Percentiles rank a stretch among this genome's conserved stretches.
Conservation (phyloP, 257 asterid species). For the Plantago elongata region DNA sequence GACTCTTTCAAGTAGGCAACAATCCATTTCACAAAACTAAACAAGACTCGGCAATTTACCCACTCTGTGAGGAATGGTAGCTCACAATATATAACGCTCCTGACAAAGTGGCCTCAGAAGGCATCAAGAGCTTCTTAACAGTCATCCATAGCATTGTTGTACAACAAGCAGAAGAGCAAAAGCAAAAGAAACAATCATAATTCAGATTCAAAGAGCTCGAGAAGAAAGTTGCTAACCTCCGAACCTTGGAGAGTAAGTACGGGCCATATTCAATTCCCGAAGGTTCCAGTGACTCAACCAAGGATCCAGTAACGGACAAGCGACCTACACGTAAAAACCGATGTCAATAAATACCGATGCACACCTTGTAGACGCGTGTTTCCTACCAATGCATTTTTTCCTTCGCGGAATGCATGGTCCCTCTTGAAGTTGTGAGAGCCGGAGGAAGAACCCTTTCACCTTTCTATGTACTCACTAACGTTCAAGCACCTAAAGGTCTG, state of each 20-base stretch:
- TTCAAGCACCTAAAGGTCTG: no score
- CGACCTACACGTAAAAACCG: no score
- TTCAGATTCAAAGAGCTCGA: slow-evolving; percentile 74
- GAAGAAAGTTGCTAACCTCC: slow-evolving; percentile 62
- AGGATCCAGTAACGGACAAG: slow-evolving; percentile 60
- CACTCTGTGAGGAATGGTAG: slow-evolving; percentile 96
- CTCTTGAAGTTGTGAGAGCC: no score
- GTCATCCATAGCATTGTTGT: slow-evolving; percentile 74
- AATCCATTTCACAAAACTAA: slow-evolving; percentile 48
- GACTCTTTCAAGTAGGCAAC: slow-evolving; percentile 70
- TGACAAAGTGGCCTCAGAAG: slow-evolving; percentile 91
- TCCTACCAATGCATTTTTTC: no score
- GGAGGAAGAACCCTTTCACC: no score
- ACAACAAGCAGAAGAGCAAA: slow-evolving; percentile 82
- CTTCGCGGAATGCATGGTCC: no score
- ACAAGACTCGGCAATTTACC: slow-evolving; percentile 66
- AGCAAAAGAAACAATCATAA: slow-evolving; percentile 69
- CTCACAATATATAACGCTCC: slow-evolving; percentile 77
- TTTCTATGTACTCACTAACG: no score
- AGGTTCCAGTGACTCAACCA: slow-evolving; percentile 33
- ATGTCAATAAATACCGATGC: no score
- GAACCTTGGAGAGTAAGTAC: slow-evolving; percentile 61
- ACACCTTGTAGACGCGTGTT: no score
- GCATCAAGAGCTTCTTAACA: slow-evolving; percentile 70
- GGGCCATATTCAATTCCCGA: slow-evolving; percentile 47